phyloP scores from a whole-genome alignment of 257 asterid species.

The Gentiana macrophylla region DNA sequence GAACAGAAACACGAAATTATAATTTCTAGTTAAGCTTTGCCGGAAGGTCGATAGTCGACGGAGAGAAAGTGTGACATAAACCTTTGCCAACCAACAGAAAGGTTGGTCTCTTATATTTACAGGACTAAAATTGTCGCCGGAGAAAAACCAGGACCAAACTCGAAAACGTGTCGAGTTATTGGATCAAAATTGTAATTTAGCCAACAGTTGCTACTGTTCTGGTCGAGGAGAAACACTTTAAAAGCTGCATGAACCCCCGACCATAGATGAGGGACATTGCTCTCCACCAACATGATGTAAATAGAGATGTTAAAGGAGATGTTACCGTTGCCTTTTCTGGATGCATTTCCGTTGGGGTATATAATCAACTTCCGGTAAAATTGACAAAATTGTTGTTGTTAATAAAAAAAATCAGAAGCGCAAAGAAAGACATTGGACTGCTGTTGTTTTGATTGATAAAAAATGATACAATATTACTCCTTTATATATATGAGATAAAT shows the following conservation, averaged over 20 bases:
- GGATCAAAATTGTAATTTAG: too few species aligned
- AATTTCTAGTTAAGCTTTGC: background rate
- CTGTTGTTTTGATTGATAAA: too few species aligned
- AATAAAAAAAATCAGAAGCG: too few species aligned
- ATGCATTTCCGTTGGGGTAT: conserved; percentile 61
- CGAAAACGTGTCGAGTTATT: too few species aligned
- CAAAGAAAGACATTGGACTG: too few species aligned
- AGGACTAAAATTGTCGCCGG: too few species aligned
- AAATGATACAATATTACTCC: too few species aligned
- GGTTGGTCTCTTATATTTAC: conserved; percentile 6
- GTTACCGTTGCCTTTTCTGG: conserved; percentile 36
- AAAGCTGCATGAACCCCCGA: conserved; percentile 49
- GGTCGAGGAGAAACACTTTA: conserved; percentile 50
- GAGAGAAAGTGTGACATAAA: conserved; percentile 34
- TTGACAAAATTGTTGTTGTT: too few species aligned
- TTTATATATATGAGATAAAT: too few species aligned
- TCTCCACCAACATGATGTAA: conserved; percentile 33
- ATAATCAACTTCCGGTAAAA: conserved; percentile 45
- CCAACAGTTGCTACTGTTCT: conserved; percentile 40
- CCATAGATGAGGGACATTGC: conserved; percentile 23
- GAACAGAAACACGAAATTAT: too few species aligned
- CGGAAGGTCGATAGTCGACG: conserved; percentile 19
- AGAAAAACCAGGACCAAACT: too few species aligned
- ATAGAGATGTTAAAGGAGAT: conserved; percentile 22
- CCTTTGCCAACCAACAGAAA: conserved; percentile 53